Evolutionary conservation across 805 yeast species (phyloP), one percentile per base, ranked within the genome.

Genomic region (Myxozyma udenii): DNA sequence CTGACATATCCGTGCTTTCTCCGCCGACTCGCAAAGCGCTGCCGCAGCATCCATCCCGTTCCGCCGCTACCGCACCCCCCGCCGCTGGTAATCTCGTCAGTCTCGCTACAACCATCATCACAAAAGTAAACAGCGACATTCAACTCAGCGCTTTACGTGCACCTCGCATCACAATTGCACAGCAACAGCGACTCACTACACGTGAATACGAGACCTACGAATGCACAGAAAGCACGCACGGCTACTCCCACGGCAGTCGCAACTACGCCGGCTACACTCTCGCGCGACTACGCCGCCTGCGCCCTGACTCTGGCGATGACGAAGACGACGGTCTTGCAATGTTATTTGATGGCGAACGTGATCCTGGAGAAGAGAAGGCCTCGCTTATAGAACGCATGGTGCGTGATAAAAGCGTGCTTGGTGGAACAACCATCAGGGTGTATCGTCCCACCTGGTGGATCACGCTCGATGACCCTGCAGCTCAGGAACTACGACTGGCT

Each of bases 181-280:
- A 46, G 33, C 22, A 22, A 3, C 11, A 14, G 38, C 5, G 11
- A 16, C 14, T 18, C 22, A 21, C 23, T 19, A 37, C 3, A 14
- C 33, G 6, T 14, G 24, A 4, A 6, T 49, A 21, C 32, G 53
- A 48, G 24, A 14, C 43, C 3, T 54, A 49, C 47, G 30, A 24
- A 22, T 55, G 50, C 23, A 21, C 30, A 2, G 28, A 28, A n/a
- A 39, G 30, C 3, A 54, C 50, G 21, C 21, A 22, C 5, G 58
- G 58, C 2, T 47, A 39, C 14, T 33, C 36, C 14, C 41, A 37
- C 30, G 53, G 53, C 7, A 43, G 40, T 16, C 25, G 39, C 25
- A 51, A 37, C 42, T 47, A 47, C 35, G 55, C 58, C 3, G 58
- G 58, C 3, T 54, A 47, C 25, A 54, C 53, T 5, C 23, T 54